Evolutionary conservation across 2,329 filamentous ascomycete genomes (phyloP).

Genomic region (Cadophora gregata): DNA sequence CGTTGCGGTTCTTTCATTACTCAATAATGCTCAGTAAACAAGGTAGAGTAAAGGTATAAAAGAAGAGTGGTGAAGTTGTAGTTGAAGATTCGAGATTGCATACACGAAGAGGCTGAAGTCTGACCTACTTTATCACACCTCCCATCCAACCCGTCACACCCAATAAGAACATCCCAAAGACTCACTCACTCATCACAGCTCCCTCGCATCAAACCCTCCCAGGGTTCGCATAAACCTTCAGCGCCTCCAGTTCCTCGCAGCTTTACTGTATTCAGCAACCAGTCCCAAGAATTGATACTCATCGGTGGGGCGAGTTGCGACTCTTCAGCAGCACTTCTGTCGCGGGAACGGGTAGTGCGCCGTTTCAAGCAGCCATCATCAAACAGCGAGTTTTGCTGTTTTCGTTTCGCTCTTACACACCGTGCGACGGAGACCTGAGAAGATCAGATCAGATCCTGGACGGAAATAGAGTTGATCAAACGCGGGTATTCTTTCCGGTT

Average conservation of each 20-base stretch:
- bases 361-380: constrained; percentile 10
- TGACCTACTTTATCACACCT: neutral
- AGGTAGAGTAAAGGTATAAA: neutral
- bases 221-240: constrained; percentile 4
- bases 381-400: neutral
- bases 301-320: neutral
- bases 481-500: constrained; percentile 8
- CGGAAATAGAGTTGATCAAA: neutral
- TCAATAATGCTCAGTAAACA: neutral
- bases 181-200: neutral
- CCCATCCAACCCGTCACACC: neutral
- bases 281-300: neutral
- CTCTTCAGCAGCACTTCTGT: constrained; percentile 4
- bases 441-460: neutral
- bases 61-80: neutral
- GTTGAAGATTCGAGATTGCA: neutral
- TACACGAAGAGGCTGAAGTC: constrained; percentile 22
- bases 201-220: neutral
- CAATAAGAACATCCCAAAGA: neutral
- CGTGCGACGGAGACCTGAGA: neutral
- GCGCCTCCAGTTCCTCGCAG: neutral
- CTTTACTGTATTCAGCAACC: neutral
- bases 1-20: neutral
- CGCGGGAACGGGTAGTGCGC: too few relatives aligned
- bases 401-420: constrained; percentile 8